Percentiles rank a stretch among this genome's conserved stretches.
Evolutionary conservation across 2,329 filamentous ascomycete species (phyloP).

Genomic region (Mariannaea sp.): DNA sequence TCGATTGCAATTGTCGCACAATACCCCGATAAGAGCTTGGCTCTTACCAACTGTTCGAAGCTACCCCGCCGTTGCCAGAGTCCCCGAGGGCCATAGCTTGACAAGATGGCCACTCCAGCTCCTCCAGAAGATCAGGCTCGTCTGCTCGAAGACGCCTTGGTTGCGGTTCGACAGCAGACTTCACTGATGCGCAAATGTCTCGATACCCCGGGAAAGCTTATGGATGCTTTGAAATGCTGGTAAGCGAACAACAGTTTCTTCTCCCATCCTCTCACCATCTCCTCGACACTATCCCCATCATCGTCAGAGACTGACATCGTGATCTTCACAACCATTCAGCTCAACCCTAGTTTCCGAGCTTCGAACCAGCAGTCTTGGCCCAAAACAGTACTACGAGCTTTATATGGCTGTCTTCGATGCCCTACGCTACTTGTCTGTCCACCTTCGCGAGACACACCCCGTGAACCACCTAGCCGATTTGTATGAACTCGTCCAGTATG

Average conservation of each 20-base stretch:
- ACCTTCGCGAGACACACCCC: constrained; percentile 95
- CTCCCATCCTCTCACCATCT: constrained; percentile 9
- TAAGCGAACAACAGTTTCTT: constrained; percentile 55
- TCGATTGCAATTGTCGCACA: constrained; percentile 25
- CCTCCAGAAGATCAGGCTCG: constrained; percentile 82
- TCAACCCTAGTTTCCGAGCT: constrained; percentile 98
- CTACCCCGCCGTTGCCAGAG: constrained; percentile 39
- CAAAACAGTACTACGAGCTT: constrained; percentile 99
- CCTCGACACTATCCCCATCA: constrained; percentile 13
- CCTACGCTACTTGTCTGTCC: constrained; percentile 91
- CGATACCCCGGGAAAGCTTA: constrained; percentile 96
- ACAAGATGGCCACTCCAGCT: constrained; percentile 58
- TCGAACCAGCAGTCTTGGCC: constrained; percentile 94
- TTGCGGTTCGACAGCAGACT: constrained; percentile 96
- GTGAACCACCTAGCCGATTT: constrained; percentile 97
- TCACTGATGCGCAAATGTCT: constrained; percentile 96
- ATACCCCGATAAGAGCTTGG: constrained; percentile 35
- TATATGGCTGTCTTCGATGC: constrained; percentile 99
- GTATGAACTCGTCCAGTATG: constrained; percentile 97
- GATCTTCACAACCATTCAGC: constrained; percentile 53
- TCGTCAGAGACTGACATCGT: constrained; percentile 12
- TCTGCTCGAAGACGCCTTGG: constrained; percentile 94
- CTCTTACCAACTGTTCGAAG: constrained; percentile 33
- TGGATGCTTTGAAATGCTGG: constrained; percentile 99
- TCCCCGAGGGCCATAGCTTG: constrained; percentile 28